These are phyloP conservation scores for Corrigiola litoralis DNA, from an alignment of 179 eudicot genomes.

Conservation along the genomic window DNA sequence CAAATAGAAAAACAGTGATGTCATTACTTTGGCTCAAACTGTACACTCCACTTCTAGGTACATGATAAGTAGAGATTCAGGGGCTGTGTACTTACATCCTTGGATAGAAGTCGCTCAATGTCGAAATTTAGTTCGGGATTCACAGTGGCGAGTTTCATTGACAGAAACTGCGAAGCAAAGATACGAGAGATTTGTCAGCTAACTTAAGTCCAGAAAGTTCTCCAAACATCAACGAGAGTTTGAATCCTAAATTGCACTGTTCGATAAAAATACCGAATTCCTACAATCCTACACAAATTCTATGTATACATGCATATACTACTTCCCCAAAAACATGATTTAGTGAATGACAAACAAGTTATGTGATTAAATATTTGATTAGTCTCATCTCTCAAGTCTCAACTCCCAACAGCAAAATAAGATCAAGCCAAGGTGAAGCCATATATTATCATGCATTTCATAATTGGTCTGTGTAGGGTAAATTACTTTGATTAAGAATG, in stretches of 20 bases:
- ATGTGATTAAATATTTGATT: too few species aligned
- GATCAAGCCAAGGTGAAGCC: too few species aligned
- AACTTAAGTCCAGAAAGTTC: not conserved
- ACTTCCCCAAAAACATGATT: too few species aligned
- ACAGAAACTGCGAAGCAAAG: slow-evolving; percentile 38
- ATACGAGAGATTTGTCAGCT: not conserved
- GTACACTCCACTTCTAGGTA: too few species aligned
- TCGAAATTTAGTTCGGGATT: slow-evolving; percentile 45
- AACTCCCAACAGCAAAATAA: too few species aligned
- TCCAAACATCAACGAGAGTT: not conserved
- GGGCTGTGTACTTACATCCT: slow-evolving; percentile 38
- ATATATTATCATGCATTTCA: too few species aligned
- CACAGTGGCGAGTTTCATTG: slow-evolving; percentile 59
- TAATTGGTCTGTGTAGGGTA: not conserved
- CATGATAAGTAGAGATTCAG: not conserved
- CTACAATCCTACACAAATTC: not conserved
- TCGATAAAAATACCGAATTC: not conserved
- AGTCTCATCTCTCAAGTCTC: too few species aligned
- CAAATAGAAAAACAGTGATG: not conserved
- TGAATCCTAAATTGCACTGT: not conserved
- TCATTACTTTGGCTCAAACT: not conserved
- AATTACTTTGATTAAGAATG: not conserved
- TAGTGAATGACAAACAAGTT: too few species aligned
- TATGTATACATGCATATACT: not conserved
- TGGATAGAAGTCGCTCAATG: slow-evolving; percentile 37